Percentiles rank a stretch among this genome's conserved stretches.
Conservation (phyloP, 2,329 filamentous ascomycete genomes). For the Colletotrichum sp. region DNA sequence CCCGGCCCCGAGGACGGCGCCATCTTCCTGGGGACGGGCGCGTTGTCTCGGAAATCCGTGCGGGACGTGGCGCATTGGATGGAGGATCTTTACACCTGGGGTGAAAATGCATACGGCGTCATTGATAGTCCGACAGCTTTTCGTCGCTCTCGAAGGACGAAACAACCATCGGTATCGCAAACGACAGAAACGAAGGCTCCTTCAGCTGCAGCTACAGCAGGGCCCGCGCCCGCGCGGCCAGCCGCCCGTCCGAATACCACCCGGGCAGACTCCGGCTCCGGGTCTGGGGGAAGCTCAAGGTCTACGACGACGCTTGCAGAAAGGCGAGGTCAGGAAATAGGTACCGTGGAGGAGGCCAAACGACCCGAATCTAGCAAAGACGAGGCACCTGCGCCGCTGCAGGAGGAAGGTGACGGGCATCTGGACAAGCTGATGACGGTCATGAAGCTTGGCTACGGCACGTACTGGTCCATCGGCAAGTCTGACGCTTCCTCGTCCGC, state of each 20-base stretch:
- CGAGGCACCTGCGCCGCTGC: background rate
- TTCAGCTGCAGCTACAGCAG: background rate
- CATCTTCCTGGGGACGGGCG: conserved; percentile 83
- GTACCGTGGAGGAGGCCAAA: conserved; percentile 17
- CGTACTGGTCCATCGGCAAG: conserved; percentile 59
- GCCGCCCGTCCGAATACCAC: background rate
- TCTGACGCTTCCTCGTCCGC: conserved; percentile 5
- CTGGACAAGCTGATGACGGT: conserved; percentile 66
- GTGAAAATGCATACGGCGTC: conserved; percentile 84
- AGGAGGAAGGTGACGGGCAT: conserved; percentile 40
- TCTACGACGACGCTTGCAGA: conserved; percentile 21
- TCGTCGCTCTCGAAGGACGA: conserved; percentile 53
- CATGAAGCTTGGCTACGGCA: conserved; percentile 71
- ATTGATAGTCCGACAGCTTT: conserved; percentile 76
- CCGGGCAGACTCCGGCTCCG: conserved; percentile 9
- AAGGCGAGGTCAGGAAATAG: conserved; percentile 18
- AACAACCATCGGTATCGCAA: conserved; percentile 26
- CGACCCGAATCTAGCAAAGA: background rate
- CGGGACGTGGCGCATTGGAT: conserved; percentile 83
- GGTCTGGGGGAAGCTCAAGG: background rate
- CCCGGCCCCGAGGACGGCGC: conserved; percentile 79
- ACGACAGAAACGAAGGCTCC: background rate
- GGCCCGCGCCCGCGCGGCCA: background rate
- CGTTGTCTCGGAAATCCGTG: conserved; percentile 73
- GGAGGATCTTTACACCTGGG: conserved; percentile 85